Percentiles rank a stretch among this genome's conserved stretches.
These are phyloP conservation scores for Cordyceps farinosa DNA, from an alignment of 2,329 filamentous ascomycete genomes.

Conservation along the genomic window DNA sequence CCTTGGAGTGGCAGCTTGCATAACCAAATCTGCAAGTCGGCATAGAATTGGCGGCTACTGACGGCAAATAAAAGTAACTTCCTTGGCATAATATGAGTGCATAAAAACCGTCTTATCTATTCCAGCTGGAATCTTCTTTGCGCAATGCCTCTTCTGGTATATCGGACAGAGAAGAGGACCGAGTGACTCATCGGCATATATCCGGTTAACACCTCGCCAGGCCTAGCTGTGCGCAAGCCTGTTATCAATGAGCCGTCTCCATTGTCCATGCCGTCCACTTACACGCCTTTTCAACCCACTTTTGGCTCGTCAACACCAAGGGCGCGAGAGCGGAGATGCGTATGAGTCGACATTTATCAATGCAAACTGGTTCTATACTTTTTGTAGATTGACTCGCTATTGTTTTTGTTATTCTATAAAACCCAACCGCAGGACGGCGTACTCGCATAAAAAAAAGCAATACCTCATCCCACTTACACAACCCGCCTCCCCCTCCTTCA, in stretches of 20 bases:
- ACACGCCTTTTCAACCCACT: conserved; percentile 6
- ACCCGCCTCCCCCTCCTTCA: background rate
- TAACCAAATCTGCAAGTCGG: background rate
- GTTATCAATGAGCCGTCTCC: background rate
- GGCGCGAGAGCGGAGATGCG: conserved; percentile 10
- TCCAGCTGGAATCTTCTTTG: background rate
- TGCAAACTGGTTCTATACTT: background rate
- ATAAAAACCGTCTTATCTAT: too few species aligned
- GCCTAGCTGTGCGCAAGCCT: rapidly evolving
- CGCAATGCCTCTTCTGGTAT: background rate
- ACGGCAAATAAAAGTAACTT: too few species aligned
- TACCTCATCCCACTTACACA: background rate
- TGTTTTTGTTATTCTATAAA: too few species aligned
- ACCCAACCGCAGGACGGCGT: too few species aligned
- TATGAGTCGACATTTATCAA: background rate
- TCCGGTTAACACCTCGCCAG: background rate
- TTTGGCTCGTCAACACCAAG: conserved; percentile 5
- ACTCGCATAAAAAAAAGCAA: background rate
- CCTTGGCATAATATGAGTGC: background rate
- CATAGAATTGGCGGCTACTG: too few species aligned
- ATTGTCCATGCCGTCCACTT: background rate
- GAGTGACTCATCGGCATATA: background rate
- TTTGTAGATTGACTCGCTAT: background rate
- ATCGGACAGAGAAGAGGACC: background rate
- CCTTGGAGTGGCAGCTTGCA: too few species aligned